Conservation (phyloP, 768 basidiomycete species). For the Pisolithus tinctorius region DNA sequence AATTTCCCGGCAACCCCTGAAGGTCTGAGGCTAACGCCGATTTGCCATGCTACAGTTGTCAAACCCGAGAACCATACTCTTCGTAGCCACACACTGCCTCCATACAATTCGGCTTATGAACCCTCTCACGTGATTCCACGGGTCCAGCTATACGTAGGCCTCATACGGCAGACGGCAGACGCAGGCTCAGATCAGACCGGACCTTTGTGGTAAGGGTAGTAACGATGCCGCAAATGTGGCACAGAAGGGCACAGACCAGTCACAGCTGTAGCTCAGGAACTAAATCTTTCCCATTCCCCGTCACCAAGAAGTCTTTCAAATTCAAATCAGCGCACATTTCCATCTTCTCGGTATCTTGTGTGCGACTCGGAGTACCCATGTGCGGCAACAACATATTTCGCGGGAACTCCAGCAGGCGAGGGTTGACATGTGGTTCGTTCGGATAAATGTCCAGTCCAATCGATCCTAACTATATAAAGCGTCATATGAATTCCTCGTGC, state of each 20-base stretch:
- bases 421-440: constrained; percentile 74
- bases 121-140: no score
- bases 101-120: no score
- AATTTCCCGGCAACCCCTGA: no score
- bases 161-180: no score
- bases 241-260: neutral
- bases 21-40: no score
- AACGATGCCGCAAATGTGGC: no score
- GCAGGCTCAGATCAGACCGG: no score
- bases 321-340: constrained; percentile 70
- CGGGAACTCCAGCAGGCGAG: constrained; percentile 66
- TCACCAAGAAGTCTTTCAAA: constrained; percentile 54
- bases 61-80: no score
- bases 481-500: neutral
- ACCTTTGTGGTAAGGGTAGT: no score
- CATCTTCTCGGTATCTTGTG: constrained; percentile 66
- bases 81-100: no score
- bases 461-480: constrained; percentile 26
- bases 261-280: constrained; percentile 38
- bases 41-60: no score
- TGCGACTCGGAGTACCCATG: constrained; percentile 63
- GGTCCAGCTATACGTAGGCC: no score
- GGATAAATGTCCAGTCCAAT: constrained; percentile 82
- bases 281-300: constrained; percentile 56
- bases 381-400: constrained; percentile 80